phyloP scores from a whole-genome alignment of 306 rosid species.

The Psophocarpus tetragonolobus region DNA sequence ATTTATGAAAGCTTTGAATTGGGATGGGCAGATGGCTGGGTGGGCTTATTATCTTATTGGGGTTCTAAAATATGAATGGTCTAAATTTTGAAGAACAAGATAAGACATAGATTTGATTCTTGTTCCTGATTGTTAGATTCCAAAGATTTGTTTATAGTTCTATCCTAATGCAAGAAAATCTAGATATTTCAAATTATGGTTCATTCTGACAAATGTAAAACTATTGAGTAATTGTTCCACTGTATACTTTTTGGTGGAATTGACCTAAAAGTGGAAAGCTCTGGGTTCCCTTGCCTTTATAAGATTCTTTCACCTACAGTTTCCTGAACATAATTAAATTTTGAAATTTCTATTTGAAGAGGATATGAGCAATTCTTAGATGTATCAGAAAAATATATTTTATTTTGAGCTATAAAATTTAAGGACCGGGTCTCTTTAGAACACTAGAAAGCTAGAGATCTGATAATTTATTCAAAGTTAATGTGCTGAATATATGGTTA shows the following conservation, averaged over 20 bases:
- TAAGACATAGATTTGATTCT: neutral
- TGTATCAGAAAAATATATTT: neutral
- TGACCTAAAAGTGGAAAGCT: conserved; percentile 13
- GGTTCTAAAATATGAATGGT: neutral
- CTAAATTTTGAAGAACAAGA: conserved; percentile 1
- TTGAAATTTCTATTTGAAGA: conserved; percentile 14
- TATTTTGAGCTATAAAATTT: conserved; percentile 14
- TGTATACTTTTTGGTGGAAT: neutral
- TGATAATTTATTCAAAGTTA: conserved; percentile 16
- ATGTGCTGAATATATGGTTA: conserved; percentile 3
- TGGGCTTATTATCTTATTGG: neutral
- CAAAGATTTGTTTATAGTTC: conserved; percentile 18
- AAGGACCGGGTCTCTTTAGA: neutral
- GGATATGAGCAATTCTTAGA: conserved; percentile 1
- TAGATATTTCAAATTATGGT: conserved; percentile 15
- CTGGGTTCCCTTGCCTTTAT: conserved; percentile 2
- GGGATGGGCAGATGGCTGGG: neutral
- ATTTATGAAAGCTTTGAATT: conserved; percentile 12
- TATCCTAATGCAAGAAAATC: neutral
- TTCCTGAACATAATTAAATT: neutral
- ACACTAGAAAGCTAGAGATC: conserved; percentile 21
- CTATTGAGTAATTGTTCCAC: neutral
- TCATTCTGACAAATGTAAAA: conserved; percentile 9
- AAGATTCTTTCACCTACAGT: conserved; percentile 5
- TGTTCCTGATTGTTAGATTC: conserved; percentile 22